These are phyloP conservation scores for Podosphaera xanthii DNA, from an alignment of 2,329 filamentous ascomycete species.

Conservation along the genomic window DNA sequence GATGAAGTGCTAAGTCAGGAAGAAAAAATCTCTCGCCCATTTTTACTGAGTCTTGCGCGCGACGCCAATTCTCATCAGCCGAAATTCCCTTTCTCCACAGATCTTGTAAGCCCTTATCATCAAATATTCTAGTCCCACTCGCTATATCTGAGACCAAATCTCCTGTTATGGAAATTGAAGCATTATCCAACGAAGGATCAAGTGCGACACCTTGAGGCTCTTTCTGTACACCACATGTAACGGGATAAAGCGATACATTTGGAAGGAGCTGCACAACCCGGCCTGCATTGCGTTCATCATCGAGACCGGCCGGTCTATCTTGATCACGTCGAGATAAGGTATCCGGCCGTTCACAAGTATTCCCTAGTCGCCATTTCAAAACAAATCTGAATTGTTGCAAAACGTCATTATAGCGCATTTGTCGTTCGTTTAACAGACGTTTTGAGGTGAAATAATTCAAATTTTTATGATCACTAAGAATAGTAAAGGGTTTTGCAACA, in stretches of 20 bases:
- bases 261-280: too few relatives aligned
- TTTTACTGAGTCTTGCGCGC: too few relatives aligned
- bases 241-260: too few relatives aligned
- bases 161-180: too few relatives aligned
- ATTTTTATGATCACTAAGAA: neutral
- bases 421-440: neutral
- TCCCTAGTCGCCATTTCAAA: neutral
- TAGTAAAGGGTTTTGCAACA: neutral
- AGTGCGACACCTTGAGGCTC: too few relatives aligned
- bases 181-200: too few relatives aligned
- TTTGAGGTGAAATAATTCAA: neutral
- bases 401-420: neutral
- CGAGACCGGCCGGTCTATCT: too few relatives aligned
- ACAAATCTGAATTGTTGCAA: neutral
- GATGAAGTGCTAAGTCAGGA: neutral
- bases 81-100: neutral
- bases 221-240: too few relatives aligned
- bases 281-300: too few relatives aligned
- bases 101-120: neutral
- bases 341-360: neutral
- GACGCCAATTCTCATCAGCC: too few relatives aligned
- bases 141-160: neutral
- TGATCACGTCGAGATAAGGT: neutral
- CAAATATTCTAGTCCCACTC: neutral
- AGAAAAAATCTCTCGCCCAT: too few relatives aligned